These are phyloP conservation scores for Cercospora sesami DNA, from an alignment of 2,329 filamentous ascomycete species.

Conservation along the genomic window DNA sequence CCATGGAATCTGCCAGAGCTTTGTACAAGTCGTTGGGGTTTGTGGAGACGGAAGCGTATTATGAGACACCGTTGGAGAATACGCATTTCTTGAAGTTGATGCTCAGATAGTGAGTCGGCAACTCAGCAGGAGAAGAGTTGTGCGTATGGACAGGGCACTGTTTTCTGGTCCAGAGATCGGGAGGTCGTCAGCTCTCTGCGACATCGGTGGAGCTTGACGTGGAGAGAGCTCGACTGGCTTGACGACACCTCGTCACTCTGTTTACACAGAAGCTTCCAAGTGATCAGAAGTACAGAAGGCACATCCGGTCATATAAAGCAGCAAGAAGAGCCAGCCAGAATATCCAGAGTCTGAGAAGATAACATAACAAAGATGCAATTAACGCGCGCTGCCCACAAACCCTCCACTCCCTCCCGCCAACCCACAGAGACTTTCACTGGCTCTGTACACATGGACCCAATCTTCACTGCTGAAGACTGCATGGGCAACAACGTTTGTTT, in stretches of 20 bases:
- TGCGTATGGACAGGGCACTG: neutral
- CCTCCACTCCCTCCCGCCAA: constrained; percentile 29
- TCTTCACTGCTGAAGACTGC: constrained; percentile 38
- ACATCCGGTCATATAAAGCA: no score
- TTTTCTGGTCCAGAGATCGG: neutral
- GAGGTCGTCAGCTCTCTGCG: neutral
- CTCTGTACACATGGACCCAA: constrained; percentile 35
- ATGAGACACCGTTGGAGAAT: constrained; percentile 55
- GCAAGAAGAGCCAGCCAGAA: neutral
- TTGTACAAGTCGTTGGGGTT: constrained; percentile 57
- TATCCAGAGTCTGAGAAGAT: neutral
- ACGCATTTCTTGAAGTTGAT: constrained; percentile 52
- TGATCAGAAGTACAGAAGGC: neutral
- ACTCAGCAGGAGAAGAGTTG: neutral
- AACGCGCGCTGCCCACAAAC: constrained; percentile 34
- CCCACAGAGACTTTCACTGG: constrained; percentile 36
- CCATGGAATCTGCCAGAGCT: constrained; percentile 53
- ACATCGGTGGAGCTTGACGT: constrained; percentile 13
- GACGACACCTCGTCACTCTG: neutral
- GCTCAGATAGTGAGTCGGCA: neutral
- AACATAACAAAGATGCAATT: constrained; percentile 30
- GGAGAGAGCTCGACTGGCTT: neutral
- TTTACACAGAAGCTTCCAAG: neutral
- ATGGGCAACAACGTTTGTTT: constrained; percentile 46
- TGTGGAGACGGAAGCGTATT: constrained; percentile 54